Conservation (phyloP, 129 eudicot species). For the Ambrosia trifida region DNA sequence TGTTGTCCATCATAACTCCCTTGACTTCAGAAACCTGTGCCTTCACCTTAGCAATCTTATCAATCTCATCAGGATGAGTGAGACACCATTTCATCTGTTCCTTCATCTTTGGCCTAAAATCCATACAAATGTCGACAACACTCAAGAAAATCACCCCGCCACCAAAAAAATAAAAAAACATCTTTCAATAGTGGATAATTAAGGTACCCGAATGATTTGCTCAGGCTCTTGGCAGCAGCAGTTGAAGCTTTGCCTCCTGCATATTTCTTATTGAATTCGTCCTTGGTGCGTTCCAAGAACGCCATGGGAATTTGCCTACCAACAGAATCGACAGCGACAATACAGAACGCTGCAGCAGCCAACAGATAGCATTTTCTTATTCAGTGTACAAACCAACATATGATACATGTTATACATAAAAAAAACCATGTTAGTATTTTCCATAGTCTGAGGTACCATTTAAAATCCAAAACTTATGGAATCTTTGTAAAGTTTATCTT, state of each 20-base stretch:
- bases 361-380: background rate
- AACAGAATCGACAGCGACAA: slow-evolving; percentile 13
- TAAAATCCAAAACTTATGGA: too few relatives aligned
- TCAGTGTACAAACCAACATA: too few relatives aligned
- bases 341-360: slow-evolving; percentile 12
- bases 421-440: too few relatives aligned
- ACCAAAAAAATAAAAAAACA: background rate
- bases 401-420: too few relatives aligned
- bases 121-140: background rate
- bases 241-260: slow-evolving; percentile 57
- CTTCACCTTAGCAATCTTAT: slow-evolving; percentile 61
- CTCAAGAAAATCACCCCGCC: background rate
- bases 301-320: slow-evolving; percentile 12
- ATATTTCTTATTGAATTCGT: slow-evolving; percentile 50
- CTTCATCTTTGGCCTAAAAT: slow-evolving; percentile 54
- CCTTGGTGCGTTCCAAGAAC: slow-evolving; percentile 53
- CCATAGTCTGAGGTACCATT: too few relatives aligned
- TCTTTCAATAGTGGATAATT: background rate
- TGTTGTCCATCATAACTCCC: slow-evolving; percentile 76
- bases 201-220: slow-evolving; percentile 22
- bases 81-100: slow-evolving; percentile 66
- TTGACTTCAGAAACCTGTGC: slow-evolving; percentile 72
- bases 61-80: slow-evolving; percentile 61
- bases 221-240: slow-evolving; percentile 44
- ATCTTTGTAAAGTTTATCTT: too few relatives aligned